These are phyloP conservation scores for Protomyces inouyei DNA, from an alignment of 1,139 yeast genomes.

Conservation along the genomic window DNA sequence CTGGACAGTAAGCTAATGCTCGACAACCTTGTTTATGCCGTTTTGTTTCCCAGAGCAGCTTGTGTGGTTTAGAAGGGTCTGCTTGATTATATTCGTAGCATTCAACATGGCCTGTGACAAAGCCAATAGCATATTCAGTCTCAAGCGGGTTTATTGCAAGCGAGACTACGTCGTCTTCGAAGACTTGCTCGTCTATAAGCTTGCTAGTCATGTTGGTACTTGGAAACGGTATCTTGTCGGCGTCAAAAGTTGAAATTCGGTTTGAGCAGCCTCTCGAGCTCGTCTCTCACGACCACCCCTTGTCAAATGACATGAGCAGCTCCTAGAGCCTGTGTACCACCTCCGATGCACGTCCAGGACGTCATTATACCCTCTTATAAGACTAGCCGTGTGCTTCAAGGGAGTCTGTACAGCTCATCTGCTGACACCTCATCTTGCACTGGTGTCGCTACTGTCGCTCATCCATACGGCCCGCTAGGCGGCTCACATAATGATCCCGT, in stretches of 20 bases:
- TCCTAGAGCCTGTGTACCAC: too few species aligned
- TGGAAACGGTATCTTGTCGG: too few species aligned
- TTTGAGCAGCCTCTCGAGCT: too few species aligned
- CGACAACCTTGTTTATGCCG: conserved; percentile 27
- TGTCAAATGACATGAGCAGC: too few species aligned
- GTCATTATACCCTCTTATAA: too few species aligned
- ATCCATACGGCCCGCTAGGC: conserved; percentile 17
- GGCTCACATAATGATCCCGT: conserved; percentile 20
- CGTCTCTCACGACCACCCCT: too few species aligned
- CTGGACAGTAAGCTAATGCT: conserved; percentile 11
- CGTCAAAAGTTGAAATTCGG: too few species aligned
- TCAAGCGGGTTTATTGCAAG: conserved; percentile 10
- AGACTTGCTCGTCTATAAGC: neutral
- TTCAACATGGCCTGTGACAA: conserved; percentile 19
- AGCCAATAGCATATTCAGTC: conserved; percentile 3
- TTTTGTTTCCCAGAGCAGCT: conserved; percentile 25
- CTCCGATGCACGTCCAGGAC: too few species aligned
- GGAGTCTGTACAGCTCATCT: too few species aligned
- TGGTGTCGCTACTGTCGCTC: conserved; percentile 4
- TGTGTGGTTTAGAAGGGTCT: neutral
- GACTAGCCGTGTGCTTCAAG: too few species aligned
- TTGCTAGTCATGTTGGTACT: neutral
- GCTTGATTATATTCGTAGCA: conserved; percentile 1
- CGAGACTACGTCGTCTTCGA: conserved; percentile 14
- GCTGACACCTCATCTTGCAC: neutral